phyloP scores from a whole-genome alignment of 2,329 filamentous ascomycete genomes.

The Cryphonectria parasitica region DNA sequence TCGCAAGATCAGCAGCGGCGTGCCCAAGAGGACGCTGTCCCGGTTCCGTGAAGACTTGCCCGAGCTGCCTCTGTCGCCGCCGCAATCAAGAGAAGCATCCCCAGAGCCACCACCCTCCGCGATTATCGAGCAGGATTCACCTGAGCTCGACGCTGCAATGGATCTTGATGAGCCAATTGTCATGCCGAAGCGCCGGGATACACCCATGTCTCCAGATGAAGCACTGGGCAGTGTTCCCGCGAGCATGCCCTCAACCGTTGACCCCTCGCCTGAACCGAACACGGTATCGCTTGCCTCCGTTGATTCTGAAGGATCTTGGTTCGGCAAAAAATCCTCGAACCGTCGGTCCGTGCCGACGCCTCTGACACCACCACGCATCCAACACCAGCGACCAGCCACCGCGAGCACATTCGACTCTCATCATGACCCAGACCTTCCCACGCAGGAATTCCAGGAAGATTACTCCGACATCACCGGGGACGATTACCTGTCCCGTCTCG shows the following conservation, averaged over 20 bases:
- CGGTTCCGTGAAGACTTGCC: conserved; percentile 92
- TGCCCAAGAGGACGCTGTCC: conserved; percentile 81
- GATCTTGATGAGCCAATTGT: conserved; percentile 37
- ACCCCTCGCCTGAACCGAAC: conserved; percentile 62
- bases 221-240: conserved; percentile 9
- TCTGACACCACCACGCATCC: conserved; percentile 37
- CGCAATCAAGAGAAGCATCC: conserved; percentile 79
- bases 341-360: conserved; percentile 44
- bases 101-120: conserved; percentile 58
- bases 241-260: conserved; percentile 33
- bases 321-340: conserved; percentile 50
- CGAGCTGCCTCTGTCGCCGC: conserved; percentile 83
- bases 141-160: conserved; percentile 24
- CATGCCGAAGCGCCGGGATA: conserved; percentile 33
- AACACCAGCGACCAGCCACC: conserved; percentile 42
- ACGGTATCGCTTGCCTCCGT: conserved; percentile 91
- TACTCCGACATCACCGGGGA: conserved; percentile 67
- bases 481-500: conserved; percentile 69
- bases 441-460: conserved; percentile 58
- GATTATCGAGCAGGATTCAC: conserved; percentile 32
- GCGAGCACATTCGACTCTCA: conserved; percentile 41
- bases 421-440: conserved; percentile 53
- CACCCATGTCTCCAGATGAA: conserved; percentile 29
- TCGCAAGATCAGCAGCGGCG: conserved; percentile 44
- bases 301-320: conserved; percentile 95